These are phyloP conservation scores for Ustilago sp. DNA, from an alignment of 1,284 basidiomycete species.

Conservation along the genomic window DNA sequence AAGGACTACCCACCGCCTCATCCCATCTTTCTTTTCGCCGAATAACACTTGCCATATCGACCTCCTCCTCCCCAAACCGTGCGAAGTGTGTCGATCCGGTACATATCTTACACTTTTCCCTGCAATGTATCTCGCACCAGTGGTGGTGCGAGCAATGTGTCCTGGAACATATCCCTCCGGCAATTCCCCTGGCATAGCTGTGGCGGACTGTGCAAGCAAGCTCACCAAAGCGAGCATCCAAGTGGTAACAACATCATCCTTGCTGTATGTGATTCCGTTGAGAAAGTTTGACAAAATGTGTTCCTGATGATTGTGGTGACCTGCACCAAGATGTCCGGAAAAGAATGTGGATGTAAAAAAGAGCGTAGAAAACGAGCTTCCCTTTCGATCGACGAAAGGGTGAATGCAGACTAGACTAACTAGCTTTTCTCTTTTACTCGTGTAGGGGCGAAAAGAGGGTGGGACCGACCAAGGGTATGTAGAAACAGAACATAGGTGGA, in stretches of 20 bases:
- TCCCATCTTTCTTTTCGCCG: background rate
- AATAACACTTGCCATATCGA: constrained; percentile 38
- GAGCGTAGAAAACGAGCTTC: constrained; percentile 10
- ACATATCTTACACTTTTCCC: constrained; percentile 1
- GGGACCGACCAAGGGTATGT: constrained; percentile 36
- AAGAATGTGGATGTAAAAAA: constrained; percentile 5
- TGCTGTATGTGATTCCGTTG: background rate
- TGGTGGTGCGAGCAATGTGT: background rate
- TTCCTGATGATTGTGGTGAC: constrained; percentile 11
- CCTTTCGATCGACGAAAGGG: constrained; percentile 25
- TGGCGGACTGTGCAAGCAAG: constrained; percentile 20
- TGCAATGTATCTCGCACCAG: background rate
- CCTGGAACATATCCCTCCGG: constrained; percentile 7
- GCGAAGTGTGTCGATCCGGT: constrained; percentile 7
- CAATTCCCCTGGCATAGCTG: constrained; percentile 11
- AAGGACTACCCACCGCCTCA: constrained; percentile 51
- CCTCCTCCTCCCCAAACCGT: background rate
- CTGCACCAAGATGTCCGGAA: constrained; percentile 26
- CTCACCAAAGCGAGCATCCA: constrained; percentile 31
- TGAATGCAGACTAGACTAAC: constrained; percentile 10
- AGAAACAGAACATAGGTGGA: constrained; percentile 14
- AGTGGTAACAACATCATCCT: constrained; percentile 40
- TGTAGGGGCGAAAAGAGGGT: background rate
- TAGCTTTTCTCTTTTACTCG: constrained; percentile 15
- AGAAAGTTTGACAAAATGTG: constrained; percentile 2